A percentile compares a stretch with the other conserved stretches of the same genome.
phyloP scores from a whole-genome alignment of 768 basidiomycete genomes.

The Kwoniella bestiolae region DNA sequence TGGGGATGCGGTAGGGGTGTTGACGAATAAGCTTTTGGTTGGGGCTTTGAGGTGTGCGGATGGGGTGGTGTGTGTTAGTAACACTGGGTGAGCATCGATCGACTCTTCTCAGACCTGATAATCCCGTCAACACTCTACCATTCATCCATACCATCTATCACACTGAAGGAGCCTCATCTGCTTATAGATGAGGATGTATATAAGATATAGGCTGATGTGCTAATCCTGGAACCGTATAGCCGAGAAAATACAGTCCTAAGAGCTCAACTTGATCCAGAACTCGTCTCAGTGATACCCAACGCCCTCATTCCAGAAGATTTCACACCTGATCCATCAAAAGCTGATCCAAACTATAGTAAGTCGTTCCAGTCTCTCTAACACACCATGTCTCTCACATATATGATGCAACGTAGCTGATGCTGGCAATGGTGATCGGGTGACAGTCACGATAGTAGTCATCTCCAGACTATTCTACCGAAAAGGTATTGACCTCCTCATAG shows the following conservation, averaged over 20 bases:
- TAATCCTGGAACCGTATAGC: no score
- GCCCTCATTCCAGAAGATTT: conserved; percentile 87
- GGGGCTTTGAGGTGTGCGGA: conserved; percentile 88
- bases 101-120: no score
- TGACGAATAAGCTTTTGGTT: conserved; percentile 93
- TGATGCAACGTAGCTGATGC: no score
- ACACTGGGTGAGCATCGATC: conserved; percentile 94
- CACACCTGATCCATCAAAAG: conserved; percentile 63
- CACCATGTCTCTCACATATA: no score
- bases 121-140: no score
- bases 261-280: conserved; percentile 71
- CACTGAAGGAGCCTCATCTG: no score
- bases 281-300: conserved; percentile 92
- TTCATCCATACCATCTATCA: no score
- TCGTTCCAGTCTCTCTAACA: no score
- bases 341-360: conserved; percentile 62
- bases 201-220: no score
- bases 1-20: conserved; percentile 92
- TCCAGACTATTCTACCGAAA: conserved; percentile 93
- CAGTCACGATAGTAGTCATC: conserved; percentile 89
- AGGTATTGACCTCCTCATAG: conserved; percentile 92
- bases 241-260: conserved; percentile 97
- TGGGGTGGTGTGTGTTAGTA: conserved; percentile 92
- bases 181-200: no score
- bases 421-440: no score